phyloP scores from a whole-genome alignment of 176 grass and related monocot species.

The Eleusine coracana region DNA sequence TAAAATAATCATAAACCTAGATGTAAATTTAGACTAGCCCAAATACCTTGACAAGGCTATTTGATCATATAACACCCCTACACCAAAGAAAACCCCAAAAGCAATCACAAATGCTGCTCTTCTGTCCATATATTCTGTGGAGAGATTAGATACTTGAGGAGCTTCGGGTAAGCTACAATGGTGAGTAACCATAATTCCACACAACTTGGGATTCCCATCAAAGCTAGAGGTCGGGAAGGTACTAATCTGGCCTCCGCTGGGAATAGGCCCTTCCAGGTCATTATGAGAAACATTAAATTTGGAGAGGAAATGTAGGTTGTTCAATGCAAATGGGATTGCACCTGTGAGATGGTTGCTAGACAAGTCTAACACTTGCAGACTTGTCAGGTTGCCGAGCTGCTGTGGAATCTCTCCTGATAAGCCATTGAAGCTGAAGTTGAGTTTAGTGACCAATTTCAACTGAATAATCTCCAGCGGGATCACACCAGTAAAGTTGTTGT shows the following conservation, averaged over 20 bases:
- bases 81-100: slow-evolving; percentile 32
- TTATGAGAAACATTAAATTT: slow-evolving; percentile 36
- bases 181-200: slow-evolving; percentile 15
- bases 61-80: slow-evolving; percentile 31
- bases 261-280: slow-evolving; percentile 37
- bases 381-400: background rate
- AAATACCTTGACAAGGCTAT: slow-evolving; percentile 23
- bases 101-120: background rate
- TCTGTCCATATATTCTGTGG: background rate
- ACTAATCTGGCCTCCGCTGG: background rate
- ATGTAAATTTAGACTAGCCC: background rate
- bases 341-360: slow-evolving; percentile 33
- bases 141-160: background rate
- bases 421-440: slow-evolving; percentile 28
- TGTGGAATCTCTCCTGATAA: slow-evolving; percentile 33
- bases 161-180: background rate
- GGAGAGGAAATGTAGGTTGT: slow-evolving; percentile 37
- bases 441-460: background rate
- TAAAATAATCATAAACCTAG: background rate
- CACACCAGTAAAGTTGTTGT: slow-evolving; percentile 16
- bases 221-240: slow-evolving; percentile 43
- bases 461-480: slow-evolving; percentile 12
- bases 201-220: slow-evolving; percentile 46
- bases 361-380: slow-evolving; percentile 24
- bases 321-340: background rate